A percentile compares a stretch with the other conserved stretches of the same genome.
phyloP scores from a whole-genome alignment of 345 rosid genomes.

The Gossypium sturtianum region DNA sequence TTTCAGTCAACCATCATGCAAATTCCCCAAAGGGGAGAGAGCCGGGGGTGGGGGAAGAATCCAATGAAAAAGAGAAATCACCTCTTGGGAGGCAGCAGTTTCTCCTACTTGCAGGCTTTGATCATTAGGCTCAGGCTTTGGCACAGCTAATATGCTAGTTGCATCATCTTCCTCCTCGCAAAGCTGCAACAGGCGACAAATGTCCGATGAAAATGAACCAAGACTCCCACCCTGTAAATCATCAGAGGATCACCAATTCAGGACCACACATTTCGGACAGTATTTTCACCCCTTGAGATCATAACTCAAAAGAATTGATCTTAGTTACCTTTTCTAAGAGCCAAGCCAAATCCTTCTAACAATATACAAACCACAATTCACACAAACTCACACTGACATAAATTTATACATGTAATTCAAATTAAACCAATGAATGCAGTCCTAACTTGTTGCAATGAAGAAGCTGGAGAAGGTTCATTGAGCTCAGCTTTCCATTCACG shows the following conservation, averaged over 20 bases:
- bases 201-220: constrained; percentile 83
- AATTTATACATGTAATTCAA: constrained; percentile 12
- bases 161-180: constrained; percentile 99
- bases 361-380: neutral
- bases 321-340: neutral
- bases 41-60: neutral
- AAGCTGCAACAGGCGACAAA: constrained; percentile 81
- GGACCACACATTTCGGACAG: neutral
- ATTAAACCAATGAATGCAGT: constrained; percentile 1
- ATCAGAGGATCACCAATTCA: constrained; percentile 12
- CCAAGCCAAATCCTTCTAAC: neutral
- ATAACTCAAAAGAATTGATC: neutral
- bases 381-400: neutral
- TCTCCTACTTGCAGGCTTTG: constrained; percentile 51
- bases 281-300: neutral
- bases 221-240: constrained; percentile 67
- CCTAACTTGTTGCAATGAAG: constrained; percentile 93
- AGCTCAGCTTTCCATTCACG: constrained; percentile 99
- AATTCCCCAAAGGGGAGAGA: neutral
- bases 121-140: constrained; percentile 83
- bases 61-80: constrained; percentile 18
- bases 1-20: neutral
- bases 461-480: constrained; percentile 94
- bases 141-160: constrained; percentile 70
- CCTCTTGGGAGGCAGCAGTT: constrained; percentile 51